Evolutionary conservation across 2,329 filamentous ascomycete species (phyloP).

Genomic region (Graphilbum sp.): DNA sequence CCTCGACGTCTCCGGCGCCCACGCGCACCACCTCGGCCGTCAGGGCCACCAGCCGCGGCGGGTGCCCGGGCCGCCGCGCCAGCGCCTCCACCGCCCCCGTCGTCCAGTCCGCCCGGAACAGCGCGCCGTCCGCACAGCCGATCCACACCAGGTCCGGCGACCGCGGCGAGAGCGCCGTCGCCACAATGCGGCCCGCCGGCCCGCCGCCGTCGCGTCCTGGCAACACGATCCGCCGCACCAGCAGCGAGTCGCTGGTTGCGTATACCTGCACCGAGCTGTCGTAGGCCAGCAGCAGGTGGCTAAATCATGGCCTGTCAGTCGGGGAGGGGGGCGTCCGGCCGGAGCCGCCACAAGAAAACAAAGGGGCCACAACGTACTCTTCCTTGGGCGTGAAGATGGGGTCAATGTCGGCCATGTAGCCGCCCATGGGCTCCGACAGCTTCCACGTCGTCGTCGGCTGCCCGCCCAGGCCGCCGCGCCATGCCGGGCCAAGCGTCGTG

Average conservation of each 20-base stretch:
- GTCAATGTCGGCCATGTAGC: constrained; percentile 47
- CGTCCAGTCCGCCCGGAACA: constrained; percentile 44
- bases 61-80: constrained; percentile 21
- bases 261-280: constrained; percentile 66
- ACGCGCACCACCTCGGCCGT: constrained; percentile 22
- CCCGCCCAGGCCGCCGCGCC: background rate
- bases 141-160: constrained; percentile 36
- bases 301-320: background rate
- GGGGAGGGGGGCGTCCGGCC: background rate
- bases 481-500: background rate
- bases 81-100: constrained; percentile 25
- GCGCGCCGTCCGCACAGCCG: constrained; percentile 37
- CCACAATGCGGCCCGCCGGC: constrained; percentile 15
- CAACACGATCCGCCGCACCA: constrained; percentile 54
- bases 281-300: constrained; percentile 60
- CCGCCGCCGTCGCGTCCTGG: constrained; percentile 15
- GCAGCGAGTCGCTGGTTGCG: constrained; percentile 63
- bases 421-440: constrained; percentile 47
- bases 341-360: background rate
- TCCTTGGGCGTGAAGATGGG: constrained; percentile 46
- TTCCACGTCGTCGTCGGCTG: constrained; percentile 28
- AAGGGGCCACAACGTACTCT: constrained; percentile 25
- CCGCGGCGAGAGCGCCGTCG: constrained; percentile 23
- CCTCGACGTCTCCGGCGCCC: constrained; percentile 21
- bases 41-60: constrained; percentile 25